These are phyloP conservation scores for Houttuynia cordata DNA, from an alignment of 164 flowering plant species.

Conservation along the genomic window DNA sequence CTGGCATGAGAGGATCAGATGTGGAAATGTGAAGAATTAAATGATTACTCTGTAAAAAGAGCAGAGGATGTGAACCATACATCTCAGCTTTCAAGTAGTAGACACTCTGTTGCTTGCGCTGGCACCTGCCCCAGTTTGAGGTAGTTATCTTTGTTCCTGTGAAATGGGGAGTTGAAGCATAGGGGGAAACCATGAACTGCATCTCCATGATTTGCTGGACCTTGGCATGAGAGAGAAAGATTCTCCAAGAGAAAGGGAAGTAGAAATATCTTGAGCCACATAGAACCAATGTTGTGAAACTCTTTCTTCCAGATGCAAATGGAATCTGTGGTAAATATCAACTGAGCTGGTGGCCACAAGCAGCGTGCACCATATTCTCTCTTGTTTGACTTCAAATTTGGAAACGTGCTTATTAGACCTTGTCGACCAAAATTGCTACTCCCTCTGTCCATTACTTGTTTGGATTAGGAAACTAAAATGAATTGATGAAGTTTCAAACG, in stretches of 20 bases:
- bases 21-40: neutral
- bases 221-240: slow-evolving; percentile 1
- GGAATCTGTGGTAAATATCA: no score
- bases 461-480: no score
- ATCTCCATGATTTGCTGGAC: slow-evolving; percentile 9
- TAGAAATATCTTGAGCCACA: no score
- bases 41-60: neutral
- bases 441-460: no score
- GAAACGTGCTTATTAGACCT: no score
- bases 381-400: no score
- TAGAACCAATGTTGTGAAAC: no score
- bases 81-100: slow-evolving; percentile 14
- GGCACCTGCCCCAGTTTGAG: slow-evolving; percentile 6
- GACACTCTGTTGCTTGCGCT: neutral
- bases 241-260: neutral
- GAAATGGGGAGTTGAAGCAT: slow-evolving; percentile 1
- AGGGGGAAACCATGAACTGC: slow-evolving; percentile 3
- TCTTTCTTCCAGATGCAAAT: no score
- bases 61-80: slow-evolving; percentile 9
- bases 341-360: no score
- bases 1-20: slow-evolving; percentile 6
- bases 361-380: no score
- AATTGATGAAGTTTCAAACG: no score
- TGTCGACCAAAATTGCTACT: no score
- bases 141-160: slow-evolving; percentile 1